These are phyloP conservation scores for Arthrobotrys entomopaga DNA, from an alignment of 2,329 filamentous ascomycete genomes.

Conservation along the genomic window DNA sequence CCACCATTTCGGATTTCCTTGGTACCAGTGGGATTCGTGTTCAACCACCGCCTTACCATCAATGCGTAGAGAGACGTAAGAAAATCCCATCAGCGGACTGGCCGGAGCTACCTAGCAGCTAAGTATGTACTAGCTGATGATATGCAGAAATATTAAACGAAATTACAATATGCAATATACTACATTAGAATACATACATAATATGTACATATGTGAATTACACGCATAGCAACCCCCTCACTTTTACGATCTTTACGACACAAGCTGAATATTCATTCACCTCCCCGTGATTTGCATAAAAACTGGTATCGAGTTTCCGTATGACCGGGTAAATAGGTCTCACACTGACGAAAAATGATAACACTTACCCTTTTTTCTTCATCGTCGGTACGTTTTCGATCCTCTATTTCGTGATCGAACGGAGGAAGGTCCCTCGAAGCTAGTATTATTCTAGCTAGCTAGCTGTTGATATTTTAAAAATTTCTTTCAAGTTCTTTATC, in stretches of 20 bases:
- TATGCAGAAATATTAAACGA: conserved; percentile 41
- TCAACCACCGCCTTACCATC: too few species aligned
- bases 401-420: conserved; percentile 9
- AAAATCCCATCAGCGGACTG: background rate
- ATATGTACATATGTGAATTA: conserved; percentile 22
- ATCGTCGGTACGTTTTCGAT: background rate
- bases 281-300: background rate
- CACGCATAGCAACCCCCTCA: background rate
- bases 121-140: conserved; percentile 15
- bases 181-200: background rate
- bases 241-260: conserved; percentile 6
- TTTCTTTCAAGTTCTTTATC: too few species aligned
- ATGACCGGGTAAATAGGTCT: conserved; percentile 41
- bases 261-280: conserved; percentile 2
- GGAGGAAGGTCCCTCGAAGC: conserved; percentile 11
- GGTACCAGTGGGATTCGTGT: too few species aligned
- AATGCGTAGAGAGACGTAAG: too few species aligned
- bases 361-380: conserved; percentile 4
- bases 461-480: background rate
- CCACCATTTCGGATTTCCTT: conserved; percentile 21
- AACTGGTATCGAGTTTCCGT: conserved; percentile 45
- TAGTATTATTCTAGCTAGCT: background rate
- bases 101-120: conserved; percentile 17
- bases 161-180: conserved; percentile 43
- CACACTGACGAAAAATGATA: too few species aligned